phyloP scores from a whole-genome alignment of 805 yeast genomes.

The Kodamaea neixiangensis region DNA sequence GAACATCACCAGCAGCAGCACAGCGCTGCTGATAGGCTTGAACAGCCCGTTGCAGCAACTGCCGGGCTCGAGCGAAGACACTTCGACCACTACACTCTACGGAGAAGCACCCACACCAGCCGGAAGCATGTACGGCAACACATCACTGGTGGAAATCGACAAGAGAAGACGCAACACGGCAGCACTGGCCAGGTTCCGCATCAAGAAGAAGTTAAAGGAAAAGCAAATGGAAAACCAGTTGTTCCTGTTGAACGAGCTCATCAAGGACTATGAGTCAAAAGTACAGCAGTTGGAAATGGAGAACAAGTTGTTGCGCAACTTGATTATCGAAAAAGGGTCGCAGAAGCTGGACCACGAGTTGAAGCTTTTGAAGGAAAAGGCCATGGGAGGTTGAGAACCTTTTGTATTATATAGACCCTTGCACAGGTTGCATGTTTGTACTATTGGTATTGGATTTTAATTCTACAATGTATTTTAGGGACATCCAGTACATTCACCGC shows the following conservation, averaged over 20 bases:
- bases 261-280: slow-evolving; percentile 46
- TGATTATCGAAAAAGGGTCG: slow-evolving; percentile 52
- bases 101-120: slow-evolving; percentile 4
- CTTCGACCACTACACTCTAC: slow-evolving; percentile 4
- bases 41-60: slow-evolving; percentile 14
- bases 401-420: neutral
- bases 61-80: slow-evolving; percentile 13
- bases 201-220: slow-evolving; percentile 61
- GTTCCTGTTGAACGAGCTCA: slow-evolving; percentile 43
- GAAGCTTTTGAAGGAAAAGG: slow-evolving; percentile 33
- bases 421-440: slow-evolving; percentile 5
- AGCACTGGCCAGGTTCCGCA: slow-evolving; percentile 65
- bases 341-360: slow-evolving; percentile 43
- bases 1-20: slow-evolving; percentile 6
- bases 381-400: slow-evolving; percentile 15
- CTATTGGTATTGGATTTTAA: neutral
- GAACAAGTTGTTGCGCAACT: slow-evolving; percentile 55
- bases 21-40: slow-evolving; percentile 10
- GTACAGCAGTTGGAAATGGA: slow-evolving; percentile 62
- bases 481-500: no score
- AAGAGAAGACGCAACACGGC: slow-evolving; percentile 62
- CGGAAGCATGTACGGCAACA: slow-evolving; percentile 3
- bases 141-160: slow-evolving; percentile 34
- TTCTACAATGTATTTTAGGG: slow-evolving; percentile 4
- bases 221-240: slow-evolving; percentile 57